Conservation (phyloP, 2,329 filamentous ascomycete species). For the Aspergillus candidus region DNA sequence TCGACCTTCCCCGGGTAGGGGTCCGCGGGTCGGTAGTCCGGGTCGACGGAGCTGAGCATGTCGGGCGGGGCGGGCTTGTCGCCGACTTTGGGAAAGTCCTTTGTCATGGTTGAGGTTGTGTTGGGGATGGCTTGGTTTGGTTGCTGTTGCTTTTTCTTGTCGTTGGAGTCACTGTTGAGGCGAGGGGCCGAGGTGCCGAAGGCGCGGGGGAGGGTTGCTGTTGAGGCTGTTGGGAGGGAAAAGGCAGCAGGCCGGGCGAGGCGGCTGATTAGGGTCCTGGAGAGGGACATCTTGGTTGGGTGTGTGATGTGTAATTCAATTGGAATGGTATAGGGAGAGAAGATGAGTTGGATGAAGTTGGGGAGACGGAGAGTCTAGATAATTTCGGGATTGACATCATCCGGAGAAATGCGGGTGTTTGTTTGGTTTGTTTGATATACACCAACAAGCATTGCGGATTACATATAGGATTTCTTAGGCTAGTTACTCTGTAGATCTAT, state of each 20-base stretch:
- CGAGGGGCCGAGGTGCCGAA: constrained; percentile 29
- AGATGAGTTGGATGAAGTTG: neutral
- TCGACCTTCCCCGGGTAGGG: constrained; percentile 57
- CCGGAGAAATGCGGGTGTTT: constrained; percentile 19
- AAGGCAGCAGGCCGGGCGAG: constrained; percentile 36
- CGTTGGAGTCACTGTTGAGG: constrained; percentile 44
- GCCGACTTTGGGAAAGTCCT: constrained; percentile 57
- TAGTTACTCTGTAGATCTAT: neutral
- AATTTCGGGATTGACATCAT: constrained; percentile 35
- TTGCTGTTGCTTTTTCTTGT: constrained; percentile 52
- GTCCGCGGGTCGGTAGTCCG: constrained; percentile 54
- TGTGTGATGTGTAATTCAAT: neutral
- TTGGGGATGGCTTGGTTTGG: constrained; percentile 59
- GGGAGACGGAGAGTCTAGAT: neutral
- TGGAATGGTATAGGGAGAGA: neutral
- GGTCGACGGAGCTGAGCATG: constrained; percentile 52
- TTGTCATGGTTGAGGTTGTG: constrained; percentile 57
- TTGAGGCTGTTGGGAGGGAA: constrained; percentile 13
- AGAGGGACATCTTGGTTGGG: constrained; percentile 39
- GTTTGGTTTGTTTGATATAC: constrained; percentile 33
- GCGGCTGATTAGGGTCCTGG: constrained; percentile 39
- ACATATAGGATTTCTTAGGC: too few relatives aligned
- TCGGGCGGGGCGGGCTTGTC: constrained; percentile 54
- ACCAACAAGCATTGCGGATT: constrained; percentile 5
- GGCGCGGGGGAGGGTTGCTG: constrained; percentile 20